Base-by-base conservation (phyloP, 139 green algal species). In the Chlorella vulgaris region DNA sequence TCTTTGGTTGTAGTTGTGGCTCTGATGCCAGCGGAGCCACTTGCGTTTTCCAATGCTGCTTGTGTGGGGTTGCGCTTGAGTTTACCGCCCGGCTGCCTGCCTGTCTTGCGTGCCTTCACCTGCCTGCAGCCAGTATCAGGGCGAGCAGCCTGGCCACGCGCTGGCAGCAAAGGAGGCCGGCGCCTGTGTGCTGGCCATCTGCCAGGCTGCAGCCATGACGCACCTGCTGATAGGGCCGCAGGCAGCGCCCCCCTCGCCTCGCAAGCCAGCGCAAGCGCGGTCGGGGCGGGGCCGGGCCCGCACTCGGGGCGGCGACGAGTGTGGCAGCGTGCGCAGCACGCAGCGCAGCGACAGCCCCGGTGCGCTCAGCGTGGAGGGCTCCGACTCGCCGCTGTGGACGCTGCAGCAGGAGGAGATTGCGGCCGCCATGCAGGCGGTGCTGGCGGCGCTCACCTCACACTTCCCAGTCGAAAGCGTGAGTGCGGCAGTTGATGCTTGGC, bases 111-210 rank as follows among this genome's bases (percentile, higher is more conserved):
- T 28, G 5, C 55, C 55, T n/a, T 62, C 5, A 0, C 42, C 70
- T 65, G n/a, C 47, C 33, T 78, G 73, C 73, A 79, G 73, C 73
- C 81, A 86, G 31, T 86, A 83, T 55, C 42, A 86, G 1, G 71
- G 55, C 0, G 63, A 81, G 29, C 74, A 43, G 24, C 61, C 81
- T 22, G 66, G 66, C 47, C 81, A 86, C 35, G 53, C 26, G 33
- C 69, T 86, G 28, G 29, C 55, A 4, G 42, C 73, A n/a, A 86
- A 86, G 42, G 81, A 74, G 33, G 69, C 74, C 0, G 81, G 69
- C 29, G 22, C 15, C 38, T 50, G 39, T 7, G 36, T 83, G 15
- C 42, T 86, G 35, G 81, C 69, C 61, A 68, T 86, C 36, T 78
- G 71, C 71, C 81, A 86, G 28, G 61, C 81, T 7, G 73, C 81